A percentile compares a stretch with the other conserved stretches of the same genome.
Conservation (phyloP, 306 rosid genomes). For the Astragalus membranaceus region DNA sequence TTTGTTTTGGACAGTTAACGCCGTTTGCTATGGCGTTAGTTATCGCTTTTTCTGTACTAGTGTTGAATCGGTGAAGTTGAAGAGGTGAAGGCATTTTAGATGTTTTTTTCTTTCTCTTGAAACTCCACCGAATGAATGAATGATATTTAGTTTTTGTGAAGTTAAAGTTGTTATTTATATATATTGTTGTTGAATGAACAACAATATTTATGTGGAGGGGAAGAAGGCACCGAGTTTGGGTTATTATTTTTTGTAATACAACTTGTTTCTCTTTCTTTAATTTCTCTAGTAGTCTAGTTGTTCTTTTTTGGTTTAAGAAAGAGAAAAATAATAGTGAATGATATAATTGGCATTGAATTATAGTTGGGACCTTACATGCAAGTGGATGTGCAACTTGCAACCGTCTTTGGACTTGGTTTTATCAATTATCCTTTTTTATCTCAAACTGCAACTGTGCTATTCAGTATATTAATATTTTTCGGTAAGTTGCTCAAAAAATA, state of each 20-base stretch:
- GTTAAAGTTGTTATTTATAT: neutral
- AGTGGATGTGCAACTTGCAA: conserved; percentile 97
- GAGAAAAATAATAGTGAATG: neutral
- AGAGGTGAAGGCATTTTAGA: conserved; percentile 59
- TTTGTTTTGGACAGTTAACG: conserved; percentile 34
- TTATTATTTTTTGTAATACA: conserved; percentile 13
- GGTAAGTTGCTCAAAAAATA: neutral
- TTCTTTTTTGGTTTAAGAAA: neutral
- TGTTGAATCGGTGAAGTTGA: conserved; percentile 55
- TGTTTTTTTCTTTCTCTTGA: neutral
- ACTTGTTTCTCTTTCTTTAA: neutral
- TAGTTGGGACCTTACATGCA: conserved; percentile 60
- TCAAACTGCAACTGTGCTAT: conserved; percentile 36
- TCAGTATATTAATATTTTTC: neutral
- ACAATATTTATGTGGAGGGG: neutral
- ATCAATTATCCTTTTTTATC: conserved; percentile 13
- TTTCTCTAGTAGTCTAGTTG: no score
- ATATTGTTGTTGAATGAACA: neutral
- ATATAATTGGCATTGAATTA: conserved; percentile 16
- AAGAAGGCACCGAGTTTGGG: conserved; percentile 1
- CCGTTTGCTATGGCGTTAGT: conserved; percentile 12
- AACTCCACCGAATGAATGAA: conserved; percentile 1
- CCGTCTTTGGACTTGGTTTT: conserved; percentile 42
- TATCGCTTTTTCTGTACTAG: conserved; percentile 24
- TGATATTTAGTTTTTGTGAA: neutral